A percentile compares a stretch with the other conserved stretches of the same genome.
Conservation (phyloP, 2,329 filamentous ascomycete species). For the Orbilia brochopaga region DNA sequence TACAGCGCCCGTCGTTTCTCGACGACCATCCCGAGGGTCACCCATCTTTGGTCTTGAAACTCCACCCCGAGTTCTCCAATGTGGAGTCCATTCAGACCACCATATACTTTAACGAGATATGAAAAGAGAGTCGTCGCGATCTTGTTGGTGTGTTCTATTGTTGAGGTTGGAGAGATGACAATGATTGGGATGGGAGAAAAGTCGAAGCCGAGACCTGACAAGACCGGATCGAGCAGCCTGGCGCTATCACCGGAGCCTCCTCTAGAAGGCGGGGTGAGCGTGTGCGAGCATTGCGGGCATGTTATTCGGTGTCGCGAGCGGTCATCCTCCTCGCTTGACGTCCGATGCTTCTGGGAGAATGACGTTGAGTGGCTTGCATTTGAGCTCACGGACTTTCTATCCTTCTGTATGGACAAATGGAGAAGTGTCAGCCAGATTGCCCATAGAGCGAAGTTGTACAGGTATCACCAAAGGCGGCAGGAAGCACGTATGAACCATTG, state of each 20-base stretch:
- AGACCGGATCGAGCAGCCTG: conserved; percentile 24
- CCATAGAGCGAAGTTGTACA: not conserved
- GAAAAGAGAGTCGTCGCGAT: conserved; percentile 37
- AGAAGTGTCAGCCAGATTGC: not conserved
- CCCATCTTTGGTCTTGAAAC: conserved; percentile 47
- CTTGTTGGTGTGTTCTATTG: conserved; percentile 43
- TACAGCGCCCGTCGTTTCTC: conserved; percentile 39
- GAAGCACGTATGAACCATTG: no score
- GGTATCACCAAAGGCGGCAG: not conserved
- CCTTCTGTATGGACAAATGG: conserved; percentile 20
- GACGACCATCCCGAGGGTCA: conserved; percentile 44
- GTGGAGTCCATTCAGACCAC: conserved; percentile 34
- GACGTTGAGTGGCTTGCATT: conserved; percentile 13
- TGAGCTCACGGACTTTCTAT: conserved; percentile 17
- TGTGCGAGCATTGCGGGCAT: conserved; percentile 46
- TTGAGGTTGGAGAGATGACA: conserved; percentile 44
- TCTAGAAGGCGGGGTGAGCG: conserved; percentile 17
- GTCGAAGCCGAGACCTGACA: conserved; percentile 36
- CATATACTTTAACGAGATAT: conserved; percentile 43
- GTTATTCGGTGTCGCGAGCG: conserved; percentile 29
- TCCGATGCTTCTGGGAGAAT: conserved; percentile 31
- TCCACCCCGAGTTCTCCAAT: conserved; percentile 46
- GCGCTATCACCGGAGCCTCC: conserved; percentile 38
- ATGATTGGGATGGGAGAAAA: conserved; percentile 41
- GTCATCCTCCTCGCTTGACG: conserved; percentile 44